Conservation (phyloP, 1,284 basidiomycete genomes). For the Exobasidium rhododendri region DNA sequence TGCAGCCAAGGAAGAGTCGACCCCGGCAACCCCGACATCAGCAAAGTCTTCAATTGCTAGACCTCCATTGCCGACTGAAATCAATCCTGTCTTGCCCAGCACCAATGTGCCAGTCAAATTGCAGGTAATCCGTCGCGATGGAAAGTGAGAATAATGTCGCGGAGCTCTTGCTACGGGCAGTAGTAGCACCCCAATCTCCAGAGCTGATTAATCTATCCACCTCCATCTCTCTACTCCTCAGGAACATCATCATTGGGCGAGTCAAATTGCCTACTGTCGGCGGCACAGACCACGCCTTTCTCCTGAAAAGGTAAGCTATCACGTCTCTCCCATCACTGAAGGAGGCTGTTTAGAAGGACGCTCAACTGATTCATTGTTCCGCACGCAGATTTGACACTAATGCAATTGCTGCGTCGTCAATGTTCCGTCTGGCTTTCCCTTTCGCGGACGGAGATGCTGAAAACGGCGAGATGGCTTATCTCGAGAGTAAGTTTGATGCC, state of each 20-base stretch:
- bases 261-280: constrained; percentile 80
- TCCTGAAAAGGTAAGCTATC: constrained; percentile 31
- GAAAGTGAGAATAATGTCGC: constrained; percentile 56
- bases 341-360: neutral
- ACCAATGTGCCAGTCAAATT: constrained; percentile 65
- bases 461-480: constrained; percentile 75
- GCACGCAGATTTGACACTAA: constrained; percentile 77
- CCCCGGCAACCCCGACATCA: constrained; percentile 25
- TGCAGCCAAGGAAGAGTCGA: constrained; percentile 4
- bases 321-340: constrained; percentile 8
- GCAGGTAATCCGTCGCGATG: constrained; percentile 75
- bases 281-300: constrained; percentile 41
- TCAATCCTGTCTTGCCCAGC: constrained; percentile 41
- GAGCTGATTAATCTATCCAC: neutral
- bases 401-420: constrained; percentile 89
- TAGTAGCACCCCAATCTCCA: neutral
- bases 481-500: constrained; percentile 75
- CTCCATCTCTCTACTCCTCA: constrained; percentile 2
- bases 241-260: constrained; percentile 79
- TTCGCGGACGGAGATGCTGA: constrained; percentile 75
- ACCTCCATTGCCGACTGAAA: constrained; percentile 22
- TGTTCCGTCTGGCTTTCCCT: constrained; percentile 96
- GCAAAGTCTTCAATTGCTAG: constrained; percentile 18
- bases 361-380: no score
- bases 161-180: neutral